Evolutionary conservation across 2,329 filamentous ascomycete species (phyloP).

Genomic region (Alternaria sp.): DNA sequence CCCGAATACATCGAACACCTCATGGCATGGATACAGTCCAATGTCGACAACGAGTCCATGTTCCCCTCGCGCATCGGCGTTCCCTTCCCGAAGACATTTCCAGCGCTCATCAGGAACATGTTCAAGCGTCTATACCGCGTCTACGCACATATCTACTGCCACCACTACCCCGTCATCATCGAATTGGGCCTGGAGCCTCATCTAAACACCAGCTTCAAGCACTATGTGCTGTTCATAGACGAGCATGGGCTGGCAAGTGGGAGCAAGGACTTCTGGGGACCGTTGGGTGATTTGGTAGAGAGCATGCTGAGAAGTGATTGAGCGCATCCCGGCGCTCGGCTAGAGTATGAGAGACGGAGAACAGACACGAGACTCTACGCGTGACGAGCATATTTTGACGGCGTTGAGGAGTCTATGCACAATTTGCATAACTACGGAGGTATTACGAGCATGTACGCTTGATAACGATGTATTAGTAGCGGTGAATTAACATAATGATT

Average conservation of each 20-base stretch:
- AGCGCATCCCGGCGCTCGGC: not conserved
- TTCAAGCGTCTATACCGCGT: constrained; percentile 99
- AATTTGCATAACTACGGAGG: constrained; percentile 1
- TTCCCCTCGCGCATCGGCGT: constrained; percentile 96
- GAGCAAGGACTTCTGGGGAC: constrained; percentile 92
- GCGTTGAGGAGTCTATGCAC: constrained; percentile 6
- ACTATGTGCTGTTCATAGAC: constrained; percentile 98
- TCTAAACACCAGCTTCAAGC: constrained; percentile 99
- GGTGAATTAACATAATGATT: not conserved
- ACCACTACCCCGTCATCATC: constrained; percentile 95
- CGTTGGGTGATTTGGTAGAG: constrained; percentile 92
- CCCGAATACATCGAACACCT: constrained; percentile 98
- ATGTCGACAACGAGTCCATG: constrained; percentile 92
- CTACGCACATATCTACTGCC: constrained; percentile 97
- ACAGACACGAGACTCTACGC: not conserved
- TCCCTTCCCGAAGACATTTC: constrained; percentile 88
- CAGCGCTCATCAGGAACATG: constrained; percentile 95
- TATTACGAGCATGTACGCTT: constrained; percentile 14
- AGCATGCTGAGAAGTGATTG: constrained; percentile 92
- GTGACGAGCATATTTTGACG: constrained; percentile 3
- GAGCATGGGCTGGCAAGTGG: constrained; percentile 92
- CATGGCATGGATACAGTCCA: constrained; percentile 95
- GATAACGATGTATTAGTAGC: constrained; percentile 23
- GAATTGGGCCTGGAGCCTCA: constrained; percentile 95
- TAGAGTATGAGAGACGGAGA: not conserved